Evolutionary conservation across 2,329 filamentous ascomycete species (phyloP), one percentile per base, ranked within the genome.

Genomic region (Pseudogymnoascus sp.): DNA sequence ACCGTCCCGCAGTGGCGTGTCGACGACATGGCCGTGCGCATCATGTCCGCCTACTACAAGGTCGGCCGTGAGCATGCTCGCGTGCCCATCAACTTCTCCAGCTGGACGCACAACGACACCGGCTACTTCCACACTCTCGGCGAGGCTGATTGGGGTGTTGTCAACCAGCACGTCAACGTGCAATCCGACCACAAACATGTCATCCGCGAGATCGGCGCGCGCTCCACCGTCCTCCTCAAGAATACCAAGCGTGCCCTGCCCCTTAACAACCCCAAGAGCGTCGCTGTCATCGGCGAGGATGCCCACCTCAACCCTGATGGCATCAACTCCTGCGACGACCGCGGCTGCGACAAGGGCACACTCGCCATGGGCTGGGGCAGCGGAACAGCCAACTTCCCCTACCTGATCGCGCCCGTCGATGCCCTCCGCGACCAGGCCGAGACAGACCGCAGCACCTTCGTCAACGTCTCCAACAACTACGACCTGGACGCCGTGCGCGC

Each of bases 1-100:
- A 96, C 92, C 0, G 78, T 97, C 33, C 90, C 93, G 0, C 84
- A 89, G 67, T 96, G 89, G 82, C 84, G 93, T 59, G 73, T 97
- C 8, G 92, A 97, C 68, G 94, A 97, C 71, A 96, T 96, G 87
- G 90, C 85, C 4, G 88, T 91, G 74, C 86, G 94, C 68, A 96
- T 89, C 71, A 87, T 88, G 84, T 80, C 86, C 4, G 78, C 85
- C 40, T 85, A 82, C 71, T 88, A 86, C 77, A 87, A 88, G 74
- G 83, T 86, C 37, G 84, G 84, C 59, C 77, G 79, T 64, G 60
- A 71, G 35, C 65, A 62, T 7, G 57, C 63, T 7, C 70, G 74
- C 4, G 73, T 79, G 59, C 73, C 75, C 0, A 85, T 89, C 73
- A 97, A 92, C 79, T 96, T 97, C 75, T 87, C 88, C 68, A 91